Evolutionary conservation across 371 early-diverging fungal genomes (phyloP), one percentile per base, ranked within the genome.

Genomic region (Rhizopus microsporus): DNA sequence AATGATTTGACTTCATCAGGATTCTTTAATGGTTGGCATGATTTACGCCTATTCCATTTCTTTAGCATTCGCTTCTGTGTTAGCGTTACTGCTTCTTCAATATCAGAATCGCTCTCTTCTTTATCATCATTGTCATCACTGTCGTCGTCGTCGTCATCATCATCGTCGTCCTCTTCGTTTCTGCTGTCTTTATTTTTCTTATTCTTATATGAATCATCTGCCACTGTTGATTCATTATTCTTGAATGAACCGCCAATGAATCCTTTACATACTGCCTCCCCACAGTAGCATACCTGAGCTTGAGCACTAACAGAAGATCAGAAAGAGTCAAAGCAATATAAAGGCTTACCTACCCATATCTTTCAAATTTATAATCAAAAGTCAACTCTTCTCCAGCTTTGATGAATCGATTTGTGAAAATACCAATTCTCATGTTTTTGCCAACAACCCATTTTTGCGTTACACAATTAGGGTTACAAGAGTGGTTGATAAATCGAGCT

Each of bases 261-360:
- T 2, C 97, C 97, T 62, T 87, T 90, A 71, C 99, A 99, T 33
- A 81, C 86, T 2, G 83, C 59, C 60, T 94, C 92, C 0, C 94
- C 96, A 68, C 99, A 99, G 62, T 86, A 93, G 65, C 99, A 99
- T 3, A 73, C 74, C 70, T 99, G 99, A 4, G 98, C 94, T 35
- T 84, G 80, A 17, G 90, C 85, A 46, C 93, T 89, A 62, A 31
- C 5, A 54, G 15, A 39, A n/a, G 15, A 44, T 12, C 3, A 34
- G 54, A 16, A 49, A 8, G 23, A 23, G 16, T 4, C 32, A 8
- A 8, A 23, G 7, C 3, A 29, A 16, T 31, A 37, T 12, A 13
- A 8, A 39, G 12, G 7, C 16, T 16, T 29, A 38, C 35, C 46
- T 37, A 43, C 54, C 86, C 91, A 48, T 88, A 91, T 51, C 93